These are phyloP conservation scores for Coniochaeta ligniaria DNA, from an alignment of 2,329 filamentous ascomycete species.

Conservation along the genomic window DNA sequence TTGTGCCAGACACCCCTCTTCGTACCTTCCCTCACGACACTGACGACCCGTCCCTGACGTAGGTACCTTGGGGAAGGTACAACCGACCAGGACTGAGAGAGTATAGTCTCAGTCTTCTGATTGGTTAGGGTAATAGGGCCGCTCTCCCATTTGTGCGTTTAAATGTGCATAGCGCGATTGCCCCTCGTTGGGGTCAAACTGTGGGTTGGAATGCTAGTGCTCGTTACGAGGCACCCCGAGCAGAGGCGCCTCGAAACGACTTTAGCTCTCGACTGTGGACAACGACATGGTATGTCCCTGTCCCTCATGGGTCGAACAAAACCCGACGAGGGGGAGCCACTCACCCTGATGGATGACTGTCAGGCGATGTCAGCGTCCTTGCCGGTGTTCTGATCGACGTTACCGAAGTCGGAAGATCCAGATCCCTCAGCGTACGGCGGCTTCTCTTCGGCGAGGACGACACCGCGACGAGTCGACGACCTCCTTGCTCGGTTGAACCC, in stretches of 20 bases:
- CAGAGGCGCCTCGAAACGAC: too few relatives aligned
- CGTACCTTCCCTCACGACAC: neutral
- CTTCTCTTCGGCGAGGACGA: neutral
- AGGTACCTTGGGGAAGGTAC: neutral
- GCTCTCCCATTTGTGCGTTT: constrained; percentile 3
- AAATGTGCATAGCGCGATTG: constrained; percentile 1
- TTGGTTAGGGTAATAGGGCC: constrained; percentile 2
- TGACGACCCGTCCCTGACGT: neutral
- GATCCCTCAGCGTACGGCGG: neutral
- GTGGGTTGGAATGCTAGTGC: neutral
- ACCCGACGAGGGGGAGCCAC: neutral
- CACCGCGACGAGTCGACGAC: too few relatives aligned
- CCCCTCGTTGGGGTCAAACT: neutral
- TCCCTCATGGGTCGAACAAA: neutral
- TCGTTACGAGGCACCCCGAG: neutral
- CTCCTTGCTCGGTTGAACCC: neutral
- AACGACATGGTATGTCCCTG: neutral
- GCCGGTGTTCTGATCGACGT: too few relatives aligned
- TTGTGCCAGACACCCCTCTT: neutral
- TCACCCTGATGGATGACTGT: neutral
- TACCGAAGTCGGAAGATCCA: neutral
- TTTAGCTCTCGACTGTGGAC: neutral
- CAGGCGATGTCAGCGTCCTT: neutral
- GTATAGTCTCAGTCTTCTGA: neutral
- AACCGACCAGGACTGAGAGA: neutral